Evolutionary conservation across 2,329 filamentous ascomycete genomes (phyloP), one percentile per base, ranked within the genome.

Genomic region (Cladosporium halotolerans): DNA sequence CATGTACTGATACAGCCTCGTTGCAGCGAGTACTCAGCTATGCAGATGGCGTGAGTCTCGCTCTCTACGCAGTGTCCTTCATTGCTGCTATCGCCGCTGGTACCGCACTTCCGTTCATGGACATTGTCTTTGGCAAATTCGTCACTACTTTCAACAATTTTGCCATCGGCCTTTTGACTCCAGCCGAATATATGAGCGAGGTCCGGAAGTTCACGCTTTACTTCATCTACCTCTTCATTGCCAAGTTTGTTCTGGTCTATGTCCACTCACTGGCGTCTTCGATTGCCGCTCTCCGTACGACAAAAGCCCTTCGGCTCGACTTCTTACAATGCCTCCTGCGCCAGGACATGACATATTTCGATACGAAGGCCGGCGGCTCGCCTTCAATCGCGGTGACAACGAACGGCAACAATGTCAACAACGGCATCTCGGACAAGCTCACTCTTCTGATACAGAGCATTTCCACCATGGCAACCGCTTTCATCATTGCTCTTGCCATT

Each of bases 191-290:
- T 23, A 47, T 46, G 44, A 42, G 19, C 11, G 18, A 40, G 13
- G 50, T 53, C 8, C 28, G 46, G n/a, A 44, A 55, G n/a, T 61
- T 64, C 55, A 82, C 79, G 1, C 70, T 90, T 0, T 88, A 84
- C 67, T 82, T 89, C 62, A 79, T 89, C 52, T 81, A 82, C 52
- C 73, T 90, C 6, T 90, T 89, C 66, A 68, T 89, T 39, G 85
- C 73, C 11, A 81, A 84, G 45, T 83, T 87, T 59, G 63, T 72
- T 14, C 70, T 87, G 39, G 80, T 79, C 55, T 89, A 88, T 57
- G 71, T 84, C 55, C 55, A 36, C 57, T 62, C 57, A 14, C 61
- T 73, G 2, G 62, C 62, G 32, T 62, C 80, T 16, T 79, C 76
- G 2, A 75, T 79, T 38, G 70, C 76, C 3, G 77, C 78, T 2